These are phyloP conservation scores for Trichoderma virens DNA, from an alignment of 495 filamentous ascomycete genomes.

Conservation along the genomic window DNA sequence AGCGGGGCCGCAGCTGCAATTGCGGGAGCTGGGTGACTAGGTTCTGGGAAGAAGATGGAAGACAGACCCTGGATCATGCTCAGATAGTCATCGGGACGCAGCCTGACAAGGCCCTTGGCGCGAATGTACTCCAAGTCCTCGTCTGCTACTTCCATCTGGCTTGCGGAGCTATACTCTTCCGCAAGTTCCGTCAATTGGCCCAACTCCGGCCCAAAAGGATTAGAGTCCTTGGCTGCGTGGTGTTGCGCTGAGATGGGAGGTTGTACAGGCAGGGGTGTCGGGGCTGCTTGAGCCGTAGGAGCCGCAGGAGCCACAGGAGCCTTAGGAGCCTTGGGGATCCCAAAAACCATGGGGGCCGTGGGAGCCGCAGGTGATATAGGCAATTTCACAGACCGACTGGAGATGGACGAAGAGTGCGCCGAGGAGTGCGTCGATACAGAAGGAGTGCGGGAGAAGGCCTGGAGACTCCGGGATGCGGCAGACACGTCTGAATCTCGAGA, in stretches of 20 bases:
- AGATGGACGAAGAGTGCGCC: conserved; percentile 21
- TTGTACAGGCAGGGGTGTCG: conserved; percentile 19
- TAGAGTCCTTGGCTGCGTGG: conserved; percentile 24
- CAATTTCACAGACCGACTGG: not conserved
- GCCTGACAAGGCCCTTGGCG: conserved; percentile 61
- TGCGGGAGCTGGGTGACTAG: conserved; percentile 1
- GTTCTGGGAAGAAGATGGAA: conserved; percentile 27
- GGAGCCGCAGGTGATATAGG: not conserved
- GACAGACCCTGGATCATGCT: conserved; percentile 69
- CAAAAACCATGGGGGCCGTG: not conserved
- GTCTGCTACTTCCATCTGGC: conserved; percentile 55
- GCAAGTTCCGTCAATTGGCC: conserved; percentile 72
- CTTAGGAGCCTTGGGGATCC: conserved; percentile 12
- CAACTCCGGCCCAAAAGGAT: conserved; percentile 67
- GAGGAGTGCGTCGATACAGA: conserved; percentile 29
- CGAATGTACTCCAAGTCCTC: conserved; percentile 62
- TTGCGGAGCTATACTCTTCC: conserved; percentile 70
- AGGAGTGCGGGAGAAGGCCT: conserved; percentile 38
- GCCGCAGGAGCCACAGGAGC: not conserved
- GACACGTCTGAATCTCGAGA: conserved; percentile 39
- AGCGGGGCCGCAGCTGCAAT: conserved; percentile 13
- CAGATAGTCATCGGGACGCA: conserved; percentile 75
- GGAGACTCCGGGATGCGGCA: conserved; percentile 35
- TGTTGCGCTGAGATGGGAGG: conserved; percentile 14
- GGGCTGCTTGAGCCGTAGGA: conserved; percentile 17